Evolutionary conservation across 2,329 filamentous ascomycete species (phyloP), one percentile per base, ranked within the genome.

Genomic region (Ceratocystis huliohia): DNA sequence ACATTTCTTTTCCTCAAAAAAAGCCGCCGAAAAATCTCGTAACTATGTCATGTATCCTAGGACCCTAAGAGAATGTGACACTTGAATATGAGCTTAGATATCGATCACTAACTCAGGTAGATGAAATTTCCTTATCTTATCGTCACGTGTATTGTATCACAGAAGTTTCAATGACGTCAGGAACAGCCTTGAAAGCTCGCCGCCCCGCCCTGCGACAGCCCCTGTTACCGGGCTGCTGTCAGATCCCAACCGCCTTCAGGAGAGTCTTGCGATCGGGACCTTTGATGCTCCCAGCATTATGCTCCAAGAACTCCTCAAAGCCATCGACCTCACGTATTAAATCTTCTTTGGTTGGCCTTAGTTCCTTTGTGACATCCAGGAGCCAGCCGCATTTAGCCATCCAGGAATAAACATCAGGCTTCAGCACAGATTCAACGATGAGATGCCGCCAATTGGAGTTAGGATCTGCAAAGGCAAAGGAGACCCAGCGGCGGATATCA

Each of bases 91-190:
- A 15, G 10, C 37, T 41, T 41, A 1, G 10, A 13, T 4, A 15
- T 41, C 37, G 10, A 41, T 41, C 37, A 15, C 37, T 13, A 41
- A 41, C 37, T 41, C 37, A 13, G n/a, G 48, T 50, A 20, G n/a
- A 50, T 50, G 45, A 63, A 67, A 65, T 57, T 65, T 65, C 48
- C 20, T 63, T 65, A 67, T 67, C 66, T 67, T 56, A 65, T 67
- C 66, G 25, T 15, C 66, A 65, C 63, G 66, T 67, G 66, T 30
- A 13, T 2, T 20, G 22, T 33, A 28, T 6, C 7, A 41, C 10
- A 10, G 22, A 37, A 37, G 37, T 22, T 5, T 46, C 45, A 30
- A 41, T 65, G 46, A 63, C 59, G 57, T 65, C 66, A 65, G 37
- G 8, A 7, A 0, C 3, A 48, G 5, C 15, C 8, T 41, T n/a